Percentiles rank a stretch among this genome's conserved stretches.
Evolutionary conservation across 148 eudicot species (phyloP).

Genomic region (Salicornia ramosissima): DNA sequence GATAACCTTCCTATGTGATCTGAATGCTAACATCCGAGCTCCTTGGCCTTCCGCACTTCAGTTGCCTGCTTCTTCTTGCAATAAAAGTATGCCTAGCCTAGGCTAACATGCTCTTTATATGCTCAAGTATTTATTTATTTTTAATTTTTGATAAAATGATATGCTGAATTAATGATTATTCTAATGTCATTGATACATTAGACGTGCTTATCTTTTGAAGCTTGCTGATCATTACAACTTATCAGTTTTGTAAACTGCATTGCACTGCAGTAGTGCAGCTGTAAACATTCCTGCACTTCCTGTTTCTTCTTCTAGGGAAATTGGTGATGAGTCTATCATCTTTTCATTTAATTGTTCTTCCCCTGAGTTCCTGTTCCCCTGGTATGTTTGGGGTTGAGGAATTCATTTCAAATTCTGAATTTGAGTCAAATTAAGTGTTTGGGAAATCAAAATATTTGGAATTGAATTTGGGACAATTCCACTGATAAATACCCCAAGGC

Average conservation of each 20-base stretch:
- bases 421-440: no score
- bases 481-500: no score
- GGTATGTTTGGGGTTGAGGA: no score
- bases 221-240: no score
- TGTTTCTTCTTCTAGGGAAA: slow-evolving; percentile 83
- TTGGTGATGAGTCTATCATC: slow-evolving; percentile 40
- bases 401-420: no score
- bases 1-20: slow-evolving; percentile 81
- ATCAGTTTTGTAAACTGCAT: neutral
- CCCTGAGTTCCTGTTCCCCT: neutral
- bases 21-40: slow-evolving; percentile 93
- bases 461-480: no score
- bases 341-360: neutral
- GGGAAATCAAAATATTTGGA: no score
- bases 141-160: no score
- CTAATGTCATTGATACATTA: neutral
- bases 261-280: slow-evolving; percentile 54
- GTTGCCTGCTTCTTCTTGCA: slow-evolving; percentile 72
- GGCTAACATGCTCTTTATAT: slow-evolving; percentile 4
- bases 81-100: slow-evolving; percentile 65
- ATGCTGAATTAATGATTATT: neutral
- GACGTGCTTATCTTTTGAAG: neutral
- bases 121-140: no score
- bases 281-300: slow-evolving; percentile 87
- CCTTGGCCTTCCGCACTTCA: slow-evolving; percentile 86